Base-by-base conservation (phyloP, 768 basidiomycete genomes). In the Russula virescens region DNA sequence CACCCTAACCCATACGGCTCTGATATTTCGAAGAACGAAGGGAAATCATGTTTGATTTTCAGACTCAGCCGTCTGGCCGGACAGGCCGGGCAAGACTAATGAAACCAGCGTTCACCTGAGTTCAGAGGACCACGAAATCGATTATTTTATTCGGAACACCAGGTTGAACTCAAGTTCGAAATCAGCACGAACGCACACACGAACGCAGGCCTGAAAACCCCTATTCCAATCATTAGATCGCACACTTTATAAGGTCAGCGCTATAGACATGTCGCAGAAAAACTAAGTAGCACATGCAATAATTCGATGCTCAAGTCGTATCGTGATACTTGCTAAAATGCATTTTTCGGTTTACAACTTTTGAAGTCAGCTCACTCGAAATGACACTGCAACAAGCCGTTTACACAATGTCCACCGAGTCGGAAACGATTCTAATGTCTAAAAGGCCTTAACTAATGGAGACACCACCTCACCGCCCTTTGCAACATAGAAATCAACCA, bases 401-500 rank as follows among this genome's bases (percentile, higher is more conserved):
- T 28, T 56, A 34, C 26, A 50, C 18, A 26, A 4, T 42, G 21
- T 50, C 34, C 13, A 3, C 46, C 16, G 19, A 7, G n/a, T 21
- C 28, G 18, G 35, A 62, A 45, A 52, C 26, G 16, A 28, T 51
- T 25, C 34, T 31, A 31, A 42, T 28, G 70, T 65, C 58, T 76
- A 79, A 69, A 92, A 71, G n/a, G 90, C 90, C 77, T 85, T 90
- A 64, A 84, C 74, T 38, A 92, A 77, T 28, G 90, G 91, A 50
- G 91, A 91, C n/a, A 84, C 75, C 47, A 91, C 80, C 54, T 81
- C 76, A 57, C 79, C 77, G n/a, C 86, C 86, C 75, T 81, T 81
- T 75, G 87, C 78, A 81, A 87, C 89, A 82, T 95, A 96, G 80
- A 90, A 93, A 56, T 79, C 80, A 63, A 91, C 83, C 54, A 94